Base-by-base conservation (phyloP, 345 rosid species). In the Salix exigua region DNA sequence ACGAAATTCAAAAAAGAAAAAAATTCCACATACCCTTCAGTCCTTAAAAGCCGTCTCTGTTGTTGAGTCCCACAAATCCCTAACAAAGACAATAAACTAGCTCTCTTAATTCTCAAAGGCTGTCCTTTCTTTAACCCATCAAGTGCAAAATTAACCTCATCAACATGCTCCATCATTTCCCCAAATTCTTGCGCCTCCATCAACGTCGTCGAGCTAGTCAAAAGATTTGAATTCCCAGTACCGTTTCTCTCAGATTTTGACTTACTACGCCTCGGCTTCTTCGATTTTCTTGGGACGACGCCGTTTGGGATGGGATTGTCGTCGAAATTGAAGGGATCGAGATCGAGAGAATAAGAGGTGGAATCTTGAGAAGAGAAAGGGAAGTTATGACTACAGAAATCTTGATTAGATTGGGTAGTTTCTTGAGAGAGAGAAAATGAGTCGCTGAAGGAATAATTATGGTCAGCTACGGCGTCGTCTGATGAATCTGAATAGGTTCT, bases 181-280 rank as follows among this genome's bases (percentile, higher is more conserved):
- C 99, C 99, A 19, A 86, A 92, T 84, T 96, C 98, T 89, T 94
- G 99, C 8, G 98, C 90, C 87, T 96, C 98, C 87, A 94, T 92
- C 82, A 96, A 82, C 71, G 98, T 92, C 51, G 98, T 85, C 51
- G 91, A 38, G 42, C 17, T 64, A 26, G 68, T 30, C 40, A 30
- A 28, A 30, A 18, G 6, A 64, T 64, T 64, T 1, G 68, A 64
- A 64, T 31, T 30, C 68, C 68, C 68, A 64, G 4, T 71, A 19
- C 37, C 66, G 37, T 38, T 38, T 50, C 25, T 51, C 37, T 53
- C 73, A 30, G 26, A 17, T 61, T 26, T 75, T 60, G 46, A 66
- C 30, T 84, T 86, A 16, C 80, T 82, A 71, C 71, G 70, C 77
- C 87, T 90, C 66, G 83, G 88, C 86, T 86, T 87, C 88, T 93